Base-by-base conservation (phyloP, 306 rosid genomes). In the Vigna angularis region DNA sequence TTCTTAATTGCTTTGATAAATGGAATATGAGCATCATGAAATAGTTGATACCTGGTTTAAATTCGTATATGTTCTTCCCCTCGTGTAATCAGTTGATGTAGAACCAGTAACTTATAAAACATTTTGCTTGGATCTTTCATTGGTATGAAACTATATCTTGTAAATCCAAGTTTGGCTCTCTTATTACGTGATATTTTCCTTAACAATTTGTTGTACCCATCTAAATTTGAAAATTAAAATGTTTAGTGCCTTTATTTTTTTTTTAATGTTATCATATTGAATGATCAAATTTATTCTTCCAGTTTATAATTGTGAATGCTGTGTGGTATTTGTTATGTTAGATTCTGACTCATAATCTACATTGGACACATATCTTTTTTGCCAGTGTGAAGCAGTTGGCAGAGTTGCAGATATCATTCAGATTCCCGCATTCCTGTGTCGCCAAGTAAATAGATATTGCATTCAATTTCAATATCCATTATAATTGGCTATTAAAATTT, bases 401-500 rank as follows among this genome's bases (percentile, higher is more conserved):
- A 92, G 68, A 86, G 98, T 95, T 82, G 98, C 96, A 73, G 98
- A 91, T 79, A 86, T 95, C 69, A 92, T 95, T 86, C 98, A 92
- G 89, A 95, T 92, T 87, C 98, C 98, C 79, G 98, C 98, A 75
- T 95, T 95, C 87, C 80, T 91, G 71, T 95, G 98, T 73, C 98
- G 96, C 30, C 98, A 95, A 89, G 96, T 95, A 79, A 57, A 52
- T 66, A 20, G 51, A 16, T 57, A 28, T 82, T 64, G 38, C n/a
- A 7, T 72, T 58, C 57, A 71, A 15, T 57, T 61, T 71, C 65
- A 67, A 9, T 72, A 40, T 48, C 64, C 58, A 49, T 59, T 59
- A 72, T 47, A 20, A 52, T 30, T 71, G 51, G 24, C 76, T 51
- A 30, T 30, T 49, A 34, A 28, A 51, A 17, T 79, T 49, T 66